A percentile compares a stretch with the other conserved stretches of the same genome.
Conservation (phyloP, 2,329 filamentous ascomycete genomes). For the Emmonsiellopsis sp. region DNA sequence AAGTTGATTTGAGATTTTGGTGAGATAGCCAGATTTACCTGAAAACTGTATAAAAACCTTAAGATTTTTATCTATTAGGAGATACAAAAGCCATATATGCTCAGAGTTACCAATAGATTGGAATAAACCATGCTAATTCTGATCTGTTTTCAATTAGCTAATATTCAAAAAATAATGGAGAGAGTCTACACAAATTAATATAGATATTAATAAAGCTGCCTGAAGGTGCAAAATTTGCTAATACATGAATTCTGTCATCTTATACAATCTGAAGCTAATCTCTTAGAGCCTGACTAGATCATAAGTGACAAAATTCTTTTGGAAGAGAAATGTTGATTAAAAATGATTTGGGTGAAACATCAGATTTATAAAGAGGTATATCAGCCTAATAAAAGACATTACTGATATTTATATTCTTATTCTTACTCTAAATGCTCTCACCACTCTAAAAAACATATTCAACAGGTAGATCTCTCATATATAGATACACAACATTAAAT, state of each 20-base stretch:
- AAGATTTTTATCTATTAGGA: too few relatives aligned
- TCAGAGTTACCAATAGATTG: too few relatives aligned
- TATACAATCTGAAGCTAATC: neutral
- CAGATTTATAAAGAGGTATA: neutral
- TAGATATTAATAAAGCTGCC: neutral
- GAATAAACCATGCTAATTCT: too few relatives aligned
- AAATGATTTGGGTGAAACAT: neutral
- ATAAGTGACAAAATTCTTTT: neutral
- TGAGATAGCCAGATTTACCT: too few relatives aligned
- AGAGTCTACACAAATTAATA: neutral
- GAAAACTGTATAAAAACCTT: too few relatives aligned
- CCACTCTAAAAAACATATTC: too few relatives aligned
- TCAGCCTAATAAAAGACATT: neutral
- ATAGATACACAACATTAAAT: too few relatives aligned
- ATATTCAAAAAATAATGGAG: too few relatives aligned
- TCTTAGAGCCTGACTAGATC: neutral
- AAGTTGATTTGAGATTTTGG: too few relatives aligned
- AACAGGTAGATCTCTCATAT: too few relatives aligned
- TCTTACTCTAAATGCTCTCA: neutral
- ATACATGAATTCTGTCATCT: neutral
- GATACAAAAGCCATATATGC: too few relatives aligned
- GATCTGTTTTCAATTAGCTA: too few relatives aligned
- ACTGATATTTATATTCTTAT: neutral
- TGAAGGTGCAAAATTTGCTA: neutral
- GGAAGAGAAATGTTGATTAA: neutral